Base-by-base conservation (phyloP, 768 basidiomycete species). In the Serendipita sp. region DNA sequence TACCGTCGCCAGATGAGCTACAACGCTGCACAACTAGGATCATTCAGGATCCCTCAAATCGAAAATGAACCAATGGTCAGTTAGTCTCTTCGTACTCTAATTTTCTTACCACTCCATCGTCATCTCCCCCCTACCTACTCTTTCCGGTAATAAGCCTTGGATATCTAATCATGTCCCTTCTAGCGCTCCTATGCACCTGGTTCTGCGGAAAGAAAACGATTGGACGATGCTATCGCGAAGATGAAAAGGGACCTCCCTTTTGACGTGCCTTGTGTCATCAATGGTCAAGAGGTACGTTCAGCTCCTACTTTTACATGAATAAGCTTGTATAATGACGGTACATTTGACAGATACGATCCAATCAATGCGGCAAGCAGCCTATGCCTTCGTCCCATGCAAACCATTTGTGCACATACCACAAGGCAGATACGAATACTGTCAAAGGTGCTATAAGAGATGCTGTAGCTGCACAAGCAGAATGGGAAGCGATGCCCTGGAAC, bases 401-500 rank as follows among this genome's bases (percentile, higher is more conserved):
- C 65, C 79, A 88, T 72, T 80, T 98, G 30, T 91, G 89, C 76
- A 78, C 79, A 15, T 97, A 94, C 75, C 89, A 95, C 70, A 85
- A 93, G 74, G 92, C 94, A 11, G 88, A 93, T 66, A 78, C 84
- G 47, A 83, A 81, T 28, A 84, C 84, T 2, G 83, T 97, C 48
- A 73, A 80, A 4, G 76, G 77, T 64, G 96, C 96, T 18, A 95
- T 99, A 68, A 83, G 88, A 28, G 88, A 88, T 38, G 89, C 94
- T 11, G 81, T 98, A 44, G 82, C 82, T 8, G 94, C 91, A 16
- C 95, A 93, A 75, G 76, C 77, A 15, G 83, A 82, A 62, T 99
- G 96, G 96, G 96, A 98, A 77, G 79, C 81, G 56, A 77, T 98
- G 80, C 93, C 95, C 0, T 99, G 94, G 95, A 86, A 82, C 72